A percentile compares a stretch with the other conserved stretches of the same genome.
Conservation (phyloP, 2,329 filamentous ascomycete genomes). For the Colletotrichum orbiculare region DNA sequence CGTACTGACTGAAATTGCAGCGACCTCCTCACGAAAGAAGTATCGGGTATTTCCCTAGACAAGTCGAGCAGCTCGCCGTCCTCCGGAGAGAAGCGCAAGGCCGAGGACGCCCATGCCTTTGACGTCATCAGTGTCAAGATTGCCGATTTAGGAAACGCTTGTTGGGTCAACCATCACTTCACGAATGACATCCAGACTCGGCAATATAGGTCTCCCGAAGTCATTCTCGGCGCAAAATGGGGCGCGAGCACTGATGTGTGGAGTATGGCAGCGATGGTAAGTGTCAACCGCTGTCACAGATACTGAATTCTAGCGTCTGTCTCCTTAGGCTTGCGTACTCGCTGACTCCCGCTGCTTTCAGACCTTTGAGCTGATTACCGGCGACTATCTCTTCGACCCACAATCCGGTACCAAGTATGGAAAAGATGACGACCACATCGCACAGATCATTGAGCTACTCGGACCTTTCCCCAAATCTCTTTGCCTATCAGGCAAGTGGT, state of each 20-base stretch:
- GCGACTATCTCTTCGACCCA: conserved; percentile 97
- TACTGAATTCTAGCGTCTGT: neutral
- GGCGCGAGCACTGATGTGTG: conserved; percentile 99
- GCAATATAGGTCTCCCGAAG: conserved; percentile 96
- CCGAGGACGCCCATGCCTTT: conserved; percentile 65
- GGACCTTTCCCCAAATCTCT: conserved; percentile 93
- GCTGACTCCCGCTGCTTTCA: conserved; percentile 49
- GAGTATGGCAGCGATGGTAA: conserved; percentile 99
- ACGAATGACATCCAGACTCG: conserved; percentile 99
- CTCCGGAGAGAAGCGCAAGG: conserved; percentile 70
- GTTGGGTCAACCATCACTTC: conserved; percentile 99
- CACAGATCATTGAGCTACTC: conserved; percentile 96
- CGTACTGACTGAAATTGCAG: conserved; percentile 53
- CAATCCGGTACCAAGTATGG: conserved; percentile 99
- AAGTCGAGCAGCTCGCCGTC: conserved; percentile 69
- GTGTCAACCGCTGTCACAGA: conserved; percentile 41
- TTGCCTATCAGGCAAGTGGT: conserved; percentile 95
- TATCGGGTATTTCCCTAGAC: conserved; percentile 93
- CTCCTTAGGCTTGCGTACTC: neutral
- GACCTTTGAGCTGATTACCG: conserved; percentile 97
- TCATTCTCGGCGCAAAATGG: conserved; percentile 97
- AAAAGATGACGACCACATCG: conserved; percentile 99
- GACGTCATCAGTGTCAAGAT: conserved; percentile 98
- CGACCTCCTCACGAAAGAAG: conserved; percentile 90
- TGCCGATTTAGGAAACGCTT: conserved; percentile 96